These are phyloP conservation scores for Aspergillus felis DNA, from an alignment of 2,329 filamentous ascomycete genomes.

Conservation along the genomic window DNA sequence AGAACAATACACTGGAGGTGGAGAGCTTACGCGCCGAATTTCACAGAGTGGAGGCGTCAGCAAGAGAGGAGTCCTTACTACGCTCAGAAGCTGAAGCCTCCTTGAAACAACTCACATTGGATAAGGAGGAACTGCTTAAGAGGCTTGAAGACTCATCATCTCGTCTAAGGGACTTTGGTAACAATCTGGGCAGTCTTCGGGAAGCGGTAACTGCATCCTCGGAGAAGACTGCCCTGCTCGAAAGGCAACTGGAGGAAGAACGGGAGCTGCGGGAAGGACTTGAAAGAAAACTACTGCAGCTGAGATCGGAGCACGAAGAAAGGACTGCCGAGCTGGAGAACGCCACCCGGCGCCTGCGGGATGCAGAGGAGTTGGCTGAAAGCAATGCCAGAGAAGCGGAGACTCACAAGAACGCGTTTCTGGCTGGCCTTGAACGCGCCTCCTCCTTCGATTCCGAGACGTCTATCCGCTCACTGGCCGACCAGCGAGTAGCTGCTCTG, in stretches of 20 bases:
- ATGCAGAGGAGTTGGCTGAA: slow-evolving; percentile 83
- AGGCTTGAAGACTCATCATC: slow-evolving; percentile 65
- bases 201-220: slow-evolving; percentile 74
- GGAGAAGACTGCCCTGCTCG: slow-evolving; percentile 70
- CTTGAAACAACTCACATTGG: slow-evolving; percentile 72
- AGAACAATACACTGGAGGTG: slow-evolving; percentile 77
- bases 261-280: slow-evolving; percentile 68
- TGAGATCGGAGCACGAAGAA: slow-evolving; percentile 80
- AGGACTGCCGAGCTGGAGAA: slow-evolving; percentile 72
- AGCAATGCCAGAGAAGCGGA: slow-evolving; percentile 83
- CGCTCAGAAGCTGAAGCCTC: slow-evolving; percentile 72
- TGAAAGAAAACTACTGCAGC: slow-evolving; percentile 70
- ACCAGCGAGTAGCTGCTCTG: slow-evolving; percentile 63
- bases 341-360: slow-evolving; percentile 68
- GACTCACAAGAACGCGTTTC: slow-evolving; percentile 76
- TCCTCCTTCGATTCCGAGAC: slow-evolving; percentile 40
- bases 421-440: slow-evolving; percentile 77
- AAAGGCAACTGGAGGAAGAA: slow-evolving; percentile 76
- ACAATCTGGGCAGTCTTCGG: slow-evolving; percentile 70
- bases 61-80: slow-evolving; percentile 75
- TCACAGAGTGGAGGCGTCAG: slow-evolving; percentile 71
- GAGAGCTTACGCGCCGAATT: slow-evolving; percentile 83
- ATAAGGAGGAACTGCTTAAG: slow-evolving; percentile 71
- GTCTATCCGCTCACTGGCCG: slow-evolving; percentile 35
- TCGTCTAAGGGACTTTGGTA: slow-evolving; percentile 65